Evolutionary conservation across 108 stramenopile genomes (phyloP).

Genomic region (Chaetoceros tenuissimus): DNA sequence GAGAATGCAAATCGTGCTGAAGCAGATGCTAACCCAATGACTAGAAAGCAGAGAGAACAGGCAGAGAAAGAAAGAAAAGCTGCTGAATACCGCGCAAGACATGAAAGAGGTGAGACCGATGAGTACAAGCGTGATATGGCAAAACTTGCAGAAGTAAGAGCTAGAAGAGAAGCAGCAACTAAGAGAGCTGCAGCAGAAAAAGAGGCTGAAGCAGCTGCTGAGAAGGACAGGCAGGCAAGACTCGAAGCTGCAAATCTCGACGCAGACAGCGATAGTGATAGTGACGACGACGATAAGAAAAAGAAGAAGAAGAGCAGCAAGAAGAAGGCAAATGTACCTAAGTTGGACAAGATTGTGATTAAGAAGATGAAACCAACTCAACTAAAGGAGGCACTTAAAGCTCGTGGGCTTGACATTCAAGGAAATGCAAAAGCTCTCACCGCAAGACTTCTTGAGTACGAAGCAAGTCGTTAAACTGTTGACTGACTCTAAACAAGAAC

Average conservation of each 20-base stretch:
- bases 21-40: conserved; percentile 23
- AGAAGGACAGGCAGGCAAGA: conserved; percentile 43
- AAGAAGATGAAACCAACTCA: conserved; percentile 89
- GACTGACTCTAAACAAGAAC: not conserved
- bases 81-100: conserved; percentile 39
- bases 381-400: conserved; percentile 84
- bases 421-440: conserved; percentile 75
- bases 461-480: conserved; percentile 46
- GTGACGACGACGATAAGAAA: conserved; percentile 27
- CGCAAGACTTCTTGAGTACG: conserved; percentile 59
- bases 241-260: conserved; percentile 18
- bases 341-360: conserved; percentile 76
- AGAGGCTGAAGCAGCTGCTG: conserved; percentile 34
- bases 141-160: conserved; percentile 71
- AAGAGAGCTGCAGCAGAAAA: conserved; percentile 41
- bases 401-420: conserved; percentile 71
- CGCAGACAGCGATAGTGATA: conserved; percentile 18
- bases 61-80: conserved; percentile 42
- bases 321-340: conserved; percentile 40
- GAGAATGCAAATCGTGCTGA: conserved; percentile 27
- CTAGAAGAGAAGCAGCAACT: conserved; percentile 59
- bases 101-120: conserved; percentile 60
- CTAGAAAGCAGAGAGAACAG: conserved; percentile 44
- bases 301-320: conserved; percentile 56
- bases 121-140: conserved; percentile 85